These are phyloP conservation scores for Paecilomyces sp. DNA, from an alignment of 2,329 filamentous ascomycete species.

Conservation along the genomic window DNA sequence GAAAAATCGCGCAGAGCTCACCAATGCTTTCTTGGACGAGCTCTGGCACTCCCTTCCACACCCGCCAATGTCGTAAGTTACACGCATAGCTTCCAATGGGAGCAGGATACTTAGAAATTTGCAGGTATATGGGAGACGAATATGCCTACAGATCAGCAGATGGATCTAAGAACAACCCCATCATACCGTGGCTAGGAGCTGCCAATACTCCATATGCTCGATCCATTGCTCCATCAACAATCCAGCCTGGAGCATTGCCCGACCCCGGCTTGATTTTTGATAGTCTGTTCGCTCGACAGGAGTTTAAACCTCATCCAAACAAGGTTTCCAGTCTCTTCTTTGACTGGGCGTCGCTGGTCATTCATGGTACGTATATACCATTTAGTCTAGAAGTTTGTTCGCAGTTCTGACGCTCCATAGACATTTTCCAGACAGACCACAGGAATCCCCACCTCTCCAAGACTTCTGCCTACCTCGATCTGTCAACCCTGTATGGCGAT, in stretches of 20 bases:
- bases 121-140: constrained; percentile 43
- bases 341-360: constrained; percentile 67
- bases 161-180: constrained; percentile 65
- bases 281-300: constrained; percentile 34
- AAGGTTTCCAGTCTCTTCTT: constrained; percentile 66
- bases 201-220: constrained; percentile 62
- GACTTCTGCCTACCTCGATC: constrained; percentile 65
- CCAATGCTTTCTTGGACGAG: constrained; percentile 59
- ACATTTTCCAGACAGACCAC: constrained; percentile 65
- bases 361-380: constrained; percentile 48
- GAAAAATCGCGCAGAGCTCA: constrained; percentile 54
- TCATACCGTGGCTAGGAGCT: constrained; percentile 58
- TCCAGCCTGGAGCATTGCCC: constrained; percentile 58
- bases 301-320: constrained; percentile 54
- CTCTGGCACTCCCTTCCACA: constrained; percentile 68
- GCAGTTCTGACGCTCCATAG: constrained; percentile 20
- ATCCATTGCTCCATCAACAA: constrained; percentile 52
- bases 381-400: neutral
- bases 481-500: constrained; percentile 65
- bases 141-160: constrained; percentile 62
- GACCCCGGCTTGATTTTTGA: constrained; percentile 52
- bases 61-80: constrained; percentile 56
- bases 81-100: neutral
- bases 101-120: constrained; percentile 5
- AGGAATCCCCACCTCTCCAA: constrained; percentile 54